phyloP scores from a whole-genome alignment of 768 basidiomycete genomes.

The Russula lepida region DNA sequence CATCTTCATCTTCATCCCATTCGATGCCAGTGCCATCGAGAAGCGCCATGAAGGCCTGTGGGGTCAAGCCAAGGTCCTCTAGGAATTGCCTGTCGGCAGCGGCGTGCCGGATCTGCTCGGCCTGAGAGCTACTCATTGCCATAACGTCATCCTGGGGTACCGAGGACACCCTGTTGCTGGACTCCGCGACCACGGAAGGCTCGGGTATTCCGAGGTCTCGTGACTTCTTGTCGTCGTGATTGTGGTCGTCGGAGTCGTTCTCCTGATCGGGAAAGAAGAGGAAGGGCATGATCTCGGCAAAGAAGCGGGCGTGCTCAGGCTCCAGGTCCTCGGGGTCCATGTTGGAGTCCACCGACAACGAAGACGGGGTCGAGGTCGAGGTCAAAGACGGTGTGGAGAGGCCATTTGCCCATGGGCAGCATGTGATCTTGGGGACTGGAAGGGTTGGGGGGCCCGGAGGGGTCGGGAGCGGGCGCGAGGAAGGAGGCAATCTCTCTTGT shows the following conservation, averaged over 20 bases:
- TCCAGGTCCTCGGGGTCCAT: background rate
- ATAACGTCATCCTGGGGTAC: background rate
- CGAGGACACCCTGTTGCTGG: background rate
- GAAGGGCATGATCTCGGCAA: background rate
- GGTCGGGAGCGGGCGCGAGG: constrained; percentile 5
- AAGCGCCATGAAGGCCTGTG: background rate
- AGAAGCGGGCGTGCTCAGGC: background rate
- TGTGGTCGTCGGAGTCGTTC: too few relatives aligned
- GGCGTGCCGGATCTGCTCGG: constrained; percentile 21
- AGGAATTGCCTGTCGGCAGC: constrained; percentile 22
- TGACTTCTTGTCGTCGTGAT: background rate
- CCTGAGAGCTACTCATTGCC: constrained; percentile 8
- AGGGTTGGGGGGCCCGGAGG: background rate
- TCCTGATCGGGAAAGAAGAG: background rate
- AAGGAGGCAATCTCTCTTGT: background rate
- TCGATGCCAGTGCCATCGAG: background rate
- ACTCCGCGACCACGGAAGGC: background rate
- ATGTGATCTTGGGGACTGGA: background rate
- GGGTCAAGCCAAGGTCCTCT: constrained; percentile 12
- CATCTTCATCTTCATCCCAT: background rate
- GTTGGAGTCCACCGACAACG: background rate
- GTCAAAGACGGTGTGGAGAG: background rate
- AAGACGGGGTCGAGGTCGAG: too few relatives aligned
- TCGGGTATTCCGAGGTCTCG: background rate
- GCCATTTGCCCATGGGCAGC: background rate